Conservation (phyloP, 2,329 filamentous ascomycete genomes). For the Gyromitra esculenta region DNA sequence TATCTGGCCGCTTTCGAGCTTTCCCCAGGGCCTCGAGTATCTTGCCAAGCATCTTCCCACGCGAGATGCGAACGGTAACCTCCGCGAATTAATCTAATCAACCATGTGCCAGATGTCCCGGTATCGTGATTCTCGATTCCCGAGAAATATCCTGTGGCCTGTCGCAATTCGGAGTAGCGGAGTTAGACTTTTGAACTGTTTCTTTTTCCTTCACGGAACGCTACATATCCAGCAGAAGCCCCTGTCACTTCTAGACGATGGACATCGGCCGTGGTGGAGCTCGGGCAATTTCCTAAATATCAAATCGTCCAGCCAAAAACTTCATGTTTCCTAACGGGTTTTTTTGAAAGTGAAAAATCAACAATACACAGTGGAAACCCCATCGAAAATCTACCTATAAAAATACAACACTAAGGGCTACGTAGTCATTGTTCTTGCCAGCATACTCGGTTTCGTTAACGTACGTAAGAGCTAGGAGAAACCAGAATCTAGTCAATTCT, state of each 20-base stretch:
- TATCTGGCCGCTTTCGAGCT: constrained; percentile 33
- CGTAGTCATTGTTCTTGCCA: too few relatives aligned
- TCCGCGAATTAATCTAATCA: constrained; percentile 45
- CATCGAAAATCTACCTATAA: not conserved
- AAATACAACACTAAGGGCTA: not conserved
- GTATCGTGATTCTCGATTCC: constrained; percentile 48
- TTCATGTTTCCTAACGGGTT: not conserved
- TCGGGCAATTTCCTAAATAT: constrained; percentile 4
- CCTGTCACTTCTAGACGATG: constrained; percentile 5
- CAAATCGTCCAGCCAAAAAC: not conserved
- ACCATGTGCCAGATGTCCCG: constrained; percentile 46
- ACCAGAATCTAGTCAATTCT: too few relatives aligned
- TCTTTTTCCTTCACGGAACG: constrained; percentile 7
- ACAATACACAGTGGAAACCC: not conserved
- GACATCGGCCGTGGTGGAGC: not conserved
- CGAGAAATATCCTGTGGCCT: constrained; percentile 45
- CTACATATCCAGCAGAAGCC: constrained; percentile 15
- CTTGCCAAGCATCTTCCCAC: constrained; percentile 43
- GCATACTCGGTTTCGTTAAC: too few relatives aligned
- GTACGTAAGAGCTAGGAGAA: too few relatives aligned
- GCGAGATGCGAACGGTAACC: constrained; percentile 47
- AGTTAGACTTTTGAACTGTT: constrained; percentile 15
- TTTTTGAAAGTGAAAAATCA: constrained; percentile 2
- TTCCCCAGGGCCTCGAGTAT: constrained; percentile 18
- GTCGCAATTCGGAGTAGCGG: constrained; percentile 41